Conservation (phyloP, 345 rosid genomes). For the Linum trigynum region DNA sequence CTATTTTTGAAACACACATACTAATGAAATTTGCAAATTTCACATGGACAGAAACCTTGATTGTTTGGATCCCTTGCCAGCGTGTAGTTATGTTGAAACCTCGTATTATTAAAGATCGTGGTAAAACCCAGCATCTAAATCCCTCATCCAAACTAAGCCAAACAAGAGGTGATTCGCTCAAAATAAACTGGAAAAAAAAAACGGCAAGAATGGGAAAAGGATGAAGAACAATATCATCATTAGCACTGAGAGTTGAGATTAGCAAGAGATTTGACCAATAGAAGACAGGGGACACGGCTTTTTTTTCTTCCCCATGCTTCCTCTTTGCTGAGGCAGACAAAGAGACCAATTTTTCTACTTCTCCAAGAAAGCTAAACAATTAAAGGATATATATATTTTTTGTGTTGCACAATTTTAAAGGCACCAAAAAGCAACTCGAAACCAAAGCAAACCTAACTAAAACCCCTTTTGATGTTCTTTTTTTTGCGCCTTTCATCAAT, state of each 20-base stretch:
- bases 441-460: not conserved
- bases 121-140: too few relatives aligned
- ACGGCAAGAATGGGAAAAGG: not conserved
- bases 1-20: too few relatives aligned
- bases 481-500: not conserved
- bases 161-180: too few relatives aligned
- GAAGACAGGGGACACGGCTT: not conserved
- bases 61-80: too few relatives aligned
- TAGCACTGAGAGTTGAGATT: not conserved
- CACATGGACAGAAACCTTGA: too few relatives aligned
- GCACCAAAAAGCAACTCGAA: not conserved
- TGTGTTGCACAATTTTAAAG: not conserved
- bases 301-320: not conserved
- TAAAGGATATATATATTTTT: not conserved
- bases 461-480: not conserved
- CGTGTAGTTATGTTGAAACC: too few relatives aligned
- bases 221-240: too few relatives aligned
- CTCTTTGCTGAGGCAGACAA: not conserved
- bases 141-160: too few relatives aligned
- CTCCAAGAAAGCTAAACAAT: not conserved
- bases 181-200: too few relatives aligned
- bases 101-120: too few relatives aligned
- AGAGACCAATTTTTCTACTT: constrained; percentile 5
- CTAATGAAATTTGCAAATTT: too few relatives aligned
- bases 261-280: not conserved